These are phyloP conservation scores for Cryptococcus sp. DNA, from an alignment of 1,284 basidiomycete species.

Conservation along the genomic window DNA sequence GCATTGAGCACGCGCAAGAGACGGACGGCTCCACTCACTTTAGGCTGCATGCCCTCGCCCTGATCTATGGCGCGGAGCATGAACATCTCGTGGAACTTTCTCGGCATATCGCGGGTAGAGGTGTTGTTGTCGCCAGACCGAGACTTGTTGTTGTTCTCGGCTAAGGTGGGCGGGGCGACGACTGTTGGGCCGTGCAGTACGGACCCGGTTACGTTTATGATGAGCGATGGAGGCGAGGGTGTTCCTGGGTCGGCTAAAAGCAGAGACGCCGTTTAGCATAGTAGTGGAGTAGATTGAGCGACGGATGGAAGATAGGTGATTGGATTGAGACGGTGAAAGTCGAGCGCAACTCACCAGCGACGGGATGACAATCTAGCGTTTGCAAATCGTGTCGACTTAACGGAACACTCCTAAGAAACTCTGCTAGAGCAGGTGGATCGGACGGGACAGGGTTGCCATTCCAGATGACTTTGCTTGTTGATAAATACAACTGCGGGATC, in stretches of 20 bases:
- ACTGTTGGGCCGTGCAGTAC: constrained; percentile 45
- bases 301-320: too few relatives aligned
- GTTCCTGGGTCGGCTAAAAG: constrained; percentile 19
- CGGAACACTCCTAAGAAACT: constrained; percentile 42
- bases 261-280: too few relatives aligned
- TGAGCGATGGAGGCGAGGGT: constrained; percentile 37
- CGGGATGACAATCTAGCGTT: constrained; percentile 48
- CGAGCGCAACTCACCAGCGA: constrained; percentile 24
- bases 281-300: too few relatives aligned
- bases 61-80: constrained; percentile 39
- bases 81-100: constrained; percentile 50
- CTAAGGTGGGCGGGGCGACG: constrained; percentile 17
- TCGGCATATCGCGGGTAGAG: constrained; percentile 33
- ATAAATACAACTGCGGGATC: constrained; percentile 41
- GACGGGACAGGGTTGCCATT: constrained; percentile 43
- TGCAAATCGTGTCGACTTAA: constrained; percentile 46
- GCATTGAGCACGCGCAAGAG: neutral
- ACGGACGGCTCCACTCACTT: constrained; percentile 23
- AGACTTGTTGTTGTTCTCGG: constrained; percentile 5
- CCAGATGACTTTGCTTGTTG: constrained; percentile 46
- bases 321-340: too few relatives aligned
- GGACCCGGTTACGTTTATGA: constrained; percentile 46
- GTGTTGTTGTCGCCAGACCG: constrained; percentile 20
- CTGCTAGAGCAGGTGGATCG: constrained; percentile 25
- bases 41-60: constrained; percentile 46